Evolutionary conservation across 768 basidiomycete species (phyloP).

Genomic region (Botryobasidium botryosum): DNA sequence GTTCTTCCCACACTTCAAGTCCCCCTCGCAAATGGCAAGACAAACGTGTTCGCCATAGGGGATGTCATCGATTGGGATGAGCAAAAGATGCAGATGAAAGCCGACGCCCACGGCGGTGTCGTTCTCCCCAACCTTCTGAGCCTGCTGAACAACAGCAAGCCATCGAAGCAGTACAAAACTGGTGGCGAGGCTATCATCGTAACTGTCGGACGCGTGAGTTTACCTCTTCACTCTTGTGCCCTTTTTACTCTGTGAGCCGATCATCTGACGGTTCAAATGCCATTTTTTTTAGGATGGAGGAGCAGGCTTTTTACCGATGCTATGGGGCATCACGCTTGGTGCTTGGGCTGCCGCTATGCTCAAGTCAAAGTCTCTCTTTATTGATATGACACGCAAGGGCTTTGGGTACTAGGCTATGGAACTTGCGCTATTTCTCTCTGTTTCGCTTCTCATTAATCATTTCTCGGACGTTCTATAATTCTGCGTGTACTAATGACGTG

Average conservation of each 20-base stretch:
- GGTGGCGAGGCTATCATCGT: not conserved
- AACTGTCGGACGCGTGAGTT: not conserved
- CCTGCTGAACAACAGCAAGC: not conserved
- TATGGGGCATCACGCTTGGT: slow-evolving; percentile 13
- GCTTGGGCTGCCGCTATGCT: slow-evolving; percentile 7
- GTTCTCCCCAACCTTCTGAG: slow-evolving; percentile 9
- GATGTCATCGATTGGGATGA: slow-evolving; percentile 13
- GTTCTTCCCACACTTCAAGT: slow-evolving; percentile 10
- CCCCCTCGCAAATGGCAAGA: slow-evolving; percentile 8
- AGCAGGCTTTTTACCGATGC: slow-evolving; percentile 1
- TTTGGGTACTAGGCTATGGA: slow-evolving; percentile 1
- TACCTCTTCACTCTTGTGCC: not conserved
- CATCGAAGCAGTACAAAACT: slow-evolving; percentile 8
- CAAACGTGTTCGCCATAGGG: slow-evolving; percentile 12
- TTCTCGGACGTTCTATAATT: no score
- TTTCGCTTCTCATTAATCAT: no score
- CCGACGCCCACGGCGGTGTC: slow-evolving; percentile 8
- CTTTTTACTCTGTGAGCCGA: not conserved
- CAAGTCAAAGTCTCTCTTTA: slow-evolving; percentile 8
- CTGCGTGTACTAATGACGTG: no score
- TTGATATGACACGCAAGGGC: not conserved
- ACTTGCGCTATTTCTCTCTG: no score
- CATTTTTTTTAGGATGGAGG: slow-evolving; percentile 4
- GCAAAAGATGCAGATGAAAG: slow-evolving; percentile 12
- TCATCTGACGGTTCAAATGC: not conserved